These are phyloP conservation scores for Erysimum pusillum DNA, from an alignment of 441 rosid genomes.

Conservation along the genomic window DNA sequence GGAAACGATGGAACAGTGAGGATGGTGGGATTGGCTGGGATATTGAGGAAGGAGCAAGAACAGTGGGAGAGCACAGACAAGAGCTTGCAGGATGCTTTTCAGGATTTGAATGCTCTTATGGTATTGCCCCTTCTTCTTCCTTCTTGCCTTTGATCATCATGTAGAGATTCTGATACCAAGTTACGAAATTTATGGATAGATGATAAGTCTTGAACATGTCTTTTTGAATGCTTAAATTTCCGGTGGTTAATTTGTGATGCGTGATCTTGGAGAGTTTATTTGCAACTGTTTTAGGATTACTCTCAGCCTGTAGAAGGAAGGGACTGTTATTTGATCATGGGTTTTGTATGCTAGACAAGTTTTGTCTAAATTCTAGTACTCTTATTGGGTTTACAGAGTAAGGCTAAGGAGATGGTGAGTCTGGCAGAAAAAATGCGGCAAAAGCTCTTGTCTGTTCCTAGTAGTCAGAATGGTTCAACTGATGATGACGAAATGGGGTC, in stretches of 20 bases:
- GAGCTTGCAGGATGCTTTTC: slow-evolving; percentile 95
- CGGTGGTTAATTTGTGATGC: neutral
- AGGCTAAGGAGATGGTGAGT: slow-evolving; percentile 95
- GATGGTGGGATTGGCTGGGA: slow-evolving; percentile 90
- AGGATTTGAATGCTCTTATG: slow-evolving; percentile 93
- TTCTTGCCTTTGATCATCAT: neutral
- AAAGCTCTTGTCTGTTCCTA: slow-evolving; percentile 77
- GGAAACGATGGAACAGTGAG: slow-evolving; percentile 83
- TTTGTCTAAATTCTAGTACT: slow-evolving; percentile 29
- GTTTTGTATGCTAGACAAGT: neutral
- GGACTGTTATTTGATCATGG: neutral
- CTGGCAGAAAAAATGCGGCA: slow-evolving; percentile 94
- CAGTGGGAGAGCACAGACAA: slow-evolving; percentile 95
- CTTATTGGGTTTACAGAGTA: slow-evolving; percentile 62
- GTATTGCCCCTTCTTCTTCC: slow-evolving; percentile 42
- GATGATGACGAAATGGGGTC: slow-evolving; percentile 92
- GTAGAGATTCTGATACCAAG: slow-evolving; percentile 4
- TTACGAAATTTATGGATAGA: neutral
- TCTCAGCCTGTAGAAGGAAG: neutral
- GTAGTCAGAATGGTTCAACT: slow-evolving; percentile 58
- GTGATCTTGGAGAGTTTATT: neutral
- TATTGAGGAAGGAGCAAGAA: slow-evolving; percentile 91
- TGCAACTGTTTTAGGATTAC: slow-evolving; percentile 23
- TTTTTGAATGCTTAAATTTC: neutral
- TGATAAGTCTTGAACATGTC: slow-evolving; percentile 3